A percentile compares a stretch with the other conserved stretches of the same genome.
These are phyloP conservation scores for Aspergillus sp. DNA, from an alignment of 2,329 filamentous ascomycete species.

Conservation along the genomic window DNA sequence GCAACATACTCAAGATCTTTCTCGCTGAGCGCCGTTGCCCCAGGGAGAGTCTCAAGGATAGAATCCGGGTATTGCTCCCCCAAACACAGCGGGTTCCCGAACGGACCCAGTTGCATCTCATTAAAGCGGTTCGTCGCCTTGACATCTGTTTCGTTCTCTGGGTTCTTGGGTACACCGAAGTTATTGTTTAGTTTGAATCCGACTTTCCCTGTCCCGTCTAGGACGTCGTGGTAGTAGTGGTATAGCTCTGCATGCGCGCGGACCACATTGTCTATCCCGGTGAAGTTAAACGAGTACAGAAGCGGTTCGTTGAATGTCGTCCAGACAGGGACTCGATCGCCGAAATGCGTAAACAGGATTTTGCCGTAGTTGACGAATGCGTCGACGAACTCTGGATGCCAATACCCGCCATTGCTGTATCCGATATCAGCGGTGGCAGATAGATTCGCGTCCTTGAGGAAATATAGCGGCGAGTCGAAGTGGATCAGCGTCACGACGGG, in stretches of 20 bases:
- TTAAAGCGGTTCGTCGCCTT: constrained; percentile 81
- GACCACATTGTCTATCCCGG: constrained; percentile 50
- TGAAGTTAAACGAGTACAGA: constrained; percentile 44
- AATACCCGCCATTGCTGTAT: constrained; percentile 30
- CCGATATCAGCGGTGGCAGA: constrained; percentile 24
- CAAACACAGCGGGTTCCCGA: constrained; percentile 46
- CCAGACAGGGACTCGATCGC: constrained; percentile 42
- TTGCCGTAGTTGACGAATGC: constrained; percentile 40
- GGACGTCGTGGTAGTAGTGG: constrained; percentile 42
- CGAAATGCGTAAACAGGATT: constrained; percentile 38
- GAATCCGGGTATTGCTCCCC: constrained; percentile 46
- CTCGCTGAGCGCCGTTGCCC: constrained; percentile 46
- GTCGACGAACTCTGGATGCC: constrained; percentile 44
- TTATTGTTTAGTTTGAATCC: constrained; percentile 51
- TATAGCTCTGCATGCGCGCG: constrained; percentile 41
- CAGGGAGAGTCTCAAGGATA: constrained; percentile 46
- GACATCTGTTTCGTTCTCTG: constrained; percentile 61
- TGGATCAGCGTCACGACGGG: constrained; percentile 46
- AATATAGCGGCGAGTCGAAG: constrained; percentile 29
- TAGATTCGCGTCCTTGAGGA: constrained; percentile 20
- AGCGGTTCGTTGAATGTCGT: constrained; percentile 45
- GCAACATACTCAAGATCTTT: constrained; percentile 52
- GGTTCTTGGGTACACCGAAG: constrained; percentile 51
- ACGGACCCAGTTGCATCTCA: constrained; percentile 63
- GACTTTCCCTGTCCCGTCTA: constrained; percentile 45